phyloP scores from a whole-genome alignment of 1,139 yeast genomes.

The Blastobotrys illinoisensis region DNA sequence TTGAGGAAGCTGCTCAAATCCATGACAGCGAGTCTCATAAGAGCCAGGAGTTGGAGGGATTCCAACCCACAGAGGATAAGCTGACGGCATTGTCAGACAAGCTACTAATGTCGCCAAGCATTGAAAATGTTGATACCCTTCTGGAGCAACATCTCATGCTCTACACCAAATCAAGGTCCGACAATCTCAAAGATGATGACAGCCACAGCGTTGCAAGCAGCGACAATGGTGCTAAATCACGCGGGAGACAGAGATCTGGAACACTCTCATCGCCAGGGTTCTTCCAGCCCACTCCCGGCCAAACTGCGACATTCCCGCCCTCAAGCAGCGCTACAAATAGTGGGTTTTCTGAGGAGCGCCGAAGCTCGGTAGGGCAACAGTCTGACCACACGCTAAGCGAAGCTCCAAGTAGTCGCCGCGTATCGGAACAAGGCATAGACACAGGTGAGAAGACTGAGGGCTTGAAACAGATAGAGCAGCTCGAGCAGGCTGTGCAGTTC shows the following conservation, averaged over 20 bases:
- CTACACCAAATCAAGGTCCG: constrained; percentile 4
- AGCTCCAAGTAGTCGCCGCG: background rate
- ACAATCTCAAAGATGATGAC: background rate
- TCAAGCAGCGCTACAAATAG: background rate
- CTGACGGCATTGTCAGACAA: background rate
- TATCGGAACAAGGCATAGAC: background rate
- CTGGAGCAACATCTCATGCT: constrained; percentile 9
- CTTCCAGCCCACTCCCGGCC: constrained; percentile 1
- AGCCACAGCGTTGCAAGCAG: background rate
- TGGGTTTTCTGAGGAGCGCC: background rate
- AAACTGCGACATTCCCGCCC: constrained; percentile 5
- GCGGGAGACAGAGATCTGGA: constrained; percentile 6
- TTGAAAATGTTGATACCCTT: background rate
- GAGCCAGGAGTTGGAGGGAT: background rate
- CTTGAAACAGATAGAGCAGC: background rate
- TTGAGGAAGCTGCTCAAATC: background rate
- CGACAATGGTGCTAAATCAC: background rate
- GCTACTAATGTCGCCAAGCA: background rate
- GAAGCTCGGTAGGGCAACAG: background rate
- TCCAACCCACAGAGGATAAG: background rate
- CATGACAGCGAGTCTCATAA: background rate
- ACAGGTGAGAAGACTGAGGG: background rate
- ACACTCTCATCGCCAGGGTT: constrained; percentile 14
- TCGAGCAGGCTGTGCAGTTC: constrained; percentile 23
- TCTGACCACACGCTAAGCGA: background rate